Evolutionary conservation across 1,139 yeast genomes (phyloP).

Genomic region (Lizanozyma gosingica): DNA sequence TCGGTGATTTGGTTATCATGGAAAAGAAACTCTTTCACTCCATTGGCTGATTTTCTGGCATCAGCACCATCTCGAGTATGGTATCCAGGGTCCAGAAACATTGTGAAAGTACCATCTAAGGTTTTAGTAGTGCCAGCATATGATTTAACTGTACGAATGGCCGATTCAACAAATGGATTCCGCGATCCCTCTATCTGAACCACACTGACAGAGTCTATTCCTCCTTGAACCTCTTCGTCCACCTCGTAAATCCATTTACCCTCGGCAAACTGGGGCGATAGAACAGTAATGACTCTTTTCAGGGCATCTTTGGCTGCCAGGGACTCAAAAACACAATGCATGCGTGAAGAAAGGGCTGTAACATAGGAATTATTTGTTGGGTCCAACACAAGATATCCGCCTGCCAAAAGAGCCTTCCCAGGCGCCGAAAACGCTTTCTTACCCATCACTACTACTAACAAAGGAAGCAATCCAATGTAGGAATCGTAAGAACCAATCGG

Average conservation of each 20-base stretch:
- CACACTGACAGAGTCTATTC: conserved; percentile 1
- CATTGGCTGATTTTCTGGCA: conserved; percentile 20
- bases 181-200: conserved; percentile 15
- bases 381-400: conserved; percentile 87
- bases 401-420: conserved; percentile 88
- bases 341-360: conserved; percentile 80
- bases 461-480: too few species aligned
- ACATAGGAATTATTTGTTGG: conserved; percentile 71
- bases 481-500: too few species aligned
- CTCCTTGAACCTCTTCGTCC: neutral
- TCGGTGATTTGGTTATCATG: conserved; percentile 54
- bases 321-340: conserved; percentile 59
- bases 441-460: neutral
- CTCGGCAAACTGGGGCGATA: conserved; percentile 71
- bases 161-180: conserved; percentile 75
- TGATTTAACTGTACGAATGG: conserved; percentile 45
- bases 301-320: conserved; percentile 3
- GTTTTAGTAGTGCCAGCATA: conserved; percentile 32
- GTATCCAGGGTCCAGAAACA: conserved; percentile 82
- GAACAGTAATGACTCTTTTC: conserved; percentile 29
- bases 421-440: conserved; percentile 68
- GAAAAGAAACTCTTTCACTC: conserved; percentile 41
- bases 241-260: conserved; percentile 62
- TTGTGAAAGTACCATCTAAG: conserved; percentile 40
- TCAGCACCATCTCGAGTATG: conserved; percentile 60